Conservation (phyloP, 2,329 filamentous ascomycete genomes). For the Pseudogymnoascus sp. region DNA sequence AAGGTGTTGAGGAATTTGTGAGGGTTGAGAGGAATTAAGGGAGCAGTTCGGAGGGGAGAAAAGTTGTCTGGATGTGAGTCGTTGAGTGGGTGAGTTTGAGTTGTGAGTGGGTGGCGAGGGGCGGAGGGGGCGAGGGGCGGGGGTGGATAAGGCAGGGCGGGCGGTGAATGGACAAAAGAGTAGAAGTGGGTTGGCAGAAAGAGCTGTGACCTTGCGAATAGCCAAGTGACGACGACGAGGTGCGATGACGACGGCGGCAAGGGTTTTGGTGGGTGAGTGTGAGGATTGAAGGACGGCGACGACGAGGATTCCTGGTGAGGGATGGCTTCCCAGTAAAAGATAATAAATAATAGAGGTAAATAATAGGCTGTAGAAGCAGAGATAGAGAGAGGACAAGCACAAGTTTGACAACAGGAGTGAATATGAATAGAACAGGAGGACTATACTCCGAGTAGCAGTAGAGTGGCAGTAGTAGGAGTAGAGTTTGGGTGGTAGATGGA, state of each 20-base stretch:
- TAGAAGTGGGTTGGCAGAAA: background rate
- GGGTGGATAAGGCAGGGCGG: slow-evolving; percentile 5
- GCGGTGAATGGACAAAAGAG: slow-evolving; percentile 3
- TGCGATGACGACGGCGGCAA: background rate
- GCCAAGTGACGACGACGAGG: background rate
- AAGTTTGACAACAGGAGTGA: background rate
- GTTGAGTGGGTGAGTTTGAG: background rate
- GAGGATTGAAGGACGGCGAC: too few species aligned
- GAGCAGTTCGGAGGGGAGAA: background rate
- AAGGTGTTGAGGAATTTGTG: background rate
- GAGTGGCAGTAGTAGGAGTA: background rate
- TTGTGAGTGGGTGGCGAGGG: background rate
- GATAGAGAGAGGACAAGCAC: background rate
- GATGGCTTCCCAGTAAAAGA: too few species aligned
- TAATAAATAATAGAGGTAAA: too few species aligned
- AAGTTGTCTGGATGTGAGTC: background rate
- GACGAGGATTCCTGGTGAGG: background rate
- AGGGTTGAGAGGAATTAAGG: background rate
- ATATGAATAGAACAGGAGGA: too few species aligned
- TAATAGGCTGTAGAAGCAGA: too few species aligned
- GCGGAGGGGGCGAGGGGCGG: background rate
- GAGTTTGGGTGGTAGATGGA: background rate
- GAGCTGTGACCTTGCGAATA: background rate
- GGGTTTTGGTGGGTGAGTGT: too few species aligned
- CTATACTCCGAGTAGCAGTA: background rate